Conservation (phyloP, 2,329 filamentous ascomycete genomes). For the Botrytis aclada region DNA sequence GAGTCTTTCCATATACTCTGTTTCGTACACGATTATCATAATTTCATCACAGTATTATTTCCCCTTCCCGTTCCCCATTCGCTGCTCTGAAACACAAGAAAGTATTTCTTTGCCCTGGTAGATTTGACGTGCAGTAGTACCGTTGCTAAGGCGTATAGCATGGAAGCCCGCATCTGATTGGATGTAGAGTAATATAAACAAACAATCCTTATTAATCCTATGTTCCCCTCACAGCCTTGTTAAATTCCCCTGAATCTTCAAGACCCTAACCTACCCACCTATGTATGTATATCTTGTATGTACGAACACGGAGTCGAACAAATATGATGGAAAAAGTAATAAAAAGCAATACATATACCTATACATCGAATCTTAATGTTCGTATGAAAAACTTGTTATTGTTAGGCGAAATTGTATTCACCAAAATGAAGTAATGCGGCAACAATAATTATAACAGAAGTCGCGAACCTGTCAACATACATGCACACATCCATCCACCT, state of each 20-base stretch:
- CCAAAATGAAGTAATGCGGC: neutral
- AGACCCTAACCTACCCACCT: neutral
- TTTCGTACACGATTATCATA: neutral
- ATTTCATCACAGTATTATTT: neutral
- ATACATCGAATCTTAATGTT: neutral
- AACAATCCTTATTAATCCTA: neutral
- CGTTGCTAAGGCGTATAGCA: neutral
- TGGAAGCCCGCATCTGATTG: neutral
- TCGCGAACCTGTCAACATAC: neutral
- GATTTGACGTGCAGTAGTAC: slow-evolving; percentile 6
- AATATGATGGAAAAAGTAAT: neutral
- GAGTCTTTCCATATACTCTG: too few relatives aligned
- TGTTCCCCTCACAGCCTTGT: neutral
- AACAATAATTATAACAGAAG: neutral
- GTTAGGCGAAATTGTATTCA: neutral
- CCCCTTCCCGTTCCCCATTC: neutral
- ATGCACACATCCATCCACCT: neutral
- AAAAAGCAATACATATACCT: neutral
- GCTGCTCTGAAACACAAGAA: neutral
- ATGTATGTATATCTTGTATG: neutral
- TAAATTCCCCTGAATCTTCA: neutral
- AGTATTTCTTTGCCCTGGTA: neutral
- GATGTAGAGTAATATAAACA: neutral
- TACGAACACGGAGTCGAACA: neutral
- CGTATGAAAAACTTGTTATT: neutral